Evolutionary conservation across 495 filamentous ascomycete genomes (phyloP), one percentile per base, ranked within the genome.

Genomic region (Mycothermus thermophilus): DNA sequence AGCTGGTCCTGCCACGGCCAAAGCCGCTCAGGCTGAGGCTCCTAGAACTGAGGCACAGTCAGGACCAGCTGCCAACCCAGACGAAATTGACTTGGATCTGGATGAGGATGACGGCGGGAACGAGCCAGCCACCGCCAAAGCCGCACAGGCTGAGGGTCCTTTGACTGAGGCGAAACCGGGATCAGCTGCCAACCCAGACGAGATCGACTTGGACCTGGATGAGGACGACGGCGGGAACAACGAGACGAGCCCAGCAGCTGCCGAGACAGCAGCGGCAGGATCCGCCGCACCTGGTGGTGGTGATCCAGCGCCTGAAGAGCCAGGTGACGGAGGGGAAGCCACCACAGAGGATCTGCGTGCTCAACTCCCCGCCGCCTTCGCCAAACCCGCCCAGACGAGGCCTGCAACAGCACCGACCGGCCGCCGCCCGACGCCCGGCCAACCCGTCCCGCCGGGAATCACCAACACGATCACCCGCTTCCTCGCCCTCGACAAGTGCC

Each of bases 401-500:
- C 30, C 43, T 7, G 32, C 40, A 38, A 34, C 32, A n/a, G n/a
- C n/a, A n/a, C n/a, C n/a, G n/a, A n/a, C n/a, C n/a, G n/a, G n/a
- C n/a, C n/a, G n/a, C 26, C 38, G 33, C 27, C 44, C 15, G 29
- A 57, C 44, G 6, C 58, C 69, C 7, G 62, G 66, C 28, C 58
- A 69, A 43, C 47, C 67, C 35, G 47, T 61, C 21, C 54, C 69
- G 27, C 18, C 59, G 1, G 62, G 57, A 1, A 83, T 88, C 32
- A 69, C 61, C 10, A 95, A 93, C 54, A 72, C 59, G 4, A 66
- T 63, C n/a, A 92, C 85, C 2, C 62, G 72, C 18, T 97, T 97
- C 57, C 69, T 97, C 5, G 82, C 90, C 2, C 60, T 97, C 6
- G 85, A 94, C 58, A 97, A 97, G 51, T 84, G 79, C 42, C 66